phyloP scores from a whole-genome alignment of 2,329 filamentous ascomycete genomes.

The Pestalotiopsis sp. region DNA sequence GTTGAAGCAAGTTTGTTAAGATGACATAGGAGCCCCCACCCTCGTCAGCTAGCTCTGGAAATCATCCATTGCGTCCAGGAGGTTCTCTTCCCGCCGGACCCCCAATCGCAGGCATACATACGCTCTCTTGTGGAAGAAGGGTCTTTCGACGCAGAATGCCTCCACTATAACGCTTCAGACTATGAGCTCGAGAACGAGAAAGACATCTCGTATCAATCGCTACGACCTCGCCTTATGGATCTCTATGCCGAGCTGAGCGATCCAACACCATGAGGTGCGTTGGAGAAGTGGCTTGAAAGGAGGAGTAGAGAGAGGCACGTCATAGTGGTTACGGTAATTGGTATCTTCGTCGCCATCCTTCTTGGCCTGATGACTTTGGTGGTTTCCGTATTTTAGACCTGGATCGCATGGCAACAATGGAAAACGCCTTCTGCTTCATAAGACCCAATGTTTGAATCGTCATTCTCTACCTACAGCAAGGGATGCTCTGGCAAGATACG shows the following conservation, averaged over 20 bases:
- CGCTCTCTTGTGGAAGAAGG: neutral
- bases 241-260: neutral
- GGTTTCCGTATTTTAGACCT: neutral
- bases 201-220: neutral
- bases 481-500: too few relatives aligned
- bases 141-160: neutral
- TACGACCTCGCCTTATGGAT: neutral
- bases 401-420: constrained; percentile 1
- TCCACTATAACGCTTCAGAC: neutral
- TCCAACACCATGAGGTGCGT: neutral
- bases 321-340: neutral
- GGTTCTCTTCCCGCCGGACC: neutral
- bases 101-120: neutral
- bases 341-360: neutral
- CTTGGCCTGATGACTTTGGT: neutral
- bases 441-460: neutral
- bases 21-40: neutral
- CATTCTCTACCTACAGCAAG: too few relatives aligned
- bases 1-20: too few relatives aligned
- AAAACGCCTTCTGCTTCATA: neutral
- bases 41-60: neutral
- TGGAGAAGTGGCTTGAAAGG: neutral
- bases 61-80: neutral
- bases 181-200: neutral
- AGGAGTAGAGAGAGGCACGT: neutral